A percentile compares a stretch with the other conserved stretches of the same genome.
Conservation (phyloP, 208 protist genomes). For the Leptomonas pyrrhocoris region DNA sequence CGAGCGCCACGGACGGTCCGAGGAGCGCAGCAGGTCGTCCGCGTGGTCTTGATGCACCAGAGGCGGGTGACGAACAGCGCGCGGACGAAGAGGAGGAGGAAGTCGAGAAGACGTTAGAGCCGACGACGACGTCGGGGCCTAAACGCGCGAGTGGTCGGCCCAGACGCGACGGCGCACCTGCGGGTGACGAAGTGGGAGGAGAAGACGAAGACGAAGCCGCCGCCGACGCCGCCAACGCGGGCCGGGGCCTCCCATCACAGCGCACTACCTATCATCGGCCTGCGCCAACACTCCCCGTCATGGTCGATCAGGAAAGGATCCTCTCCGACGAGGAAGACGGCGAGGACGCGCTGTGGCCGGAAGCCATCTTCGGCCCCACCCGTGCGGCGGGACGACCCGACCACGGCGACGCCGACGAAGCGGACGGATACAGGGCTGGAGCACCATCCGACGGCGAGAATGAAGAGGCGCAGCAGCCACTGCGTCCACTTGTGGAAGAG, state of each 20-base stretch:
- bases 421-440: neutral
- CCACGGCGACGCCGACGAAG: neutral
- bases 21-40: neutral
- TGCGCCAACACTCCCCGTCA: conserved; percentile 2
- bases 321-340: conserved; percentile 9
- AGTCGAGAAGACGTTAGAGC: neutral
- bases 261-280: neutral
- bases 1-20: neutral
- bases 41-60: neutral
- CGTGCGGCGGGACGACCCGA: neutral
- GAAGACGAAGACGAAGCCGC: neutral
- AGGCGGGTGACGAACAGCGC: neutral
- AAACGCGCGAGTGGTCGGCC: neutral
- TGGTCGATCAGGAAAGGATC: conserved; percentile 1
- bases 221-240: neutral
- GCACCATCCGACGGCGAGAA: neutral
- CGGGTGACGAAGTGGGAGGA: neutral
- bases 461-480: neutral
- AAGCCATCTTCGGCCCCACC: conserved; percentile 6
- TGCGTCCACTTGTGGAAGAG: neutral
- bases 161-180: neutral
- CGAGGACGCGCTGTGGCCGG: conserved; percentile 12
- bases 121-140: neutral
- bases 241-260: neutral
- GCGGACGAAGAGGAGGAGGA: neutral